These are phyloP conservation scores for Hypoxylon sp. DNA, from an alignment of 2,329 filamentous ascomycete species.

Conservation along the genomic window DNA sequence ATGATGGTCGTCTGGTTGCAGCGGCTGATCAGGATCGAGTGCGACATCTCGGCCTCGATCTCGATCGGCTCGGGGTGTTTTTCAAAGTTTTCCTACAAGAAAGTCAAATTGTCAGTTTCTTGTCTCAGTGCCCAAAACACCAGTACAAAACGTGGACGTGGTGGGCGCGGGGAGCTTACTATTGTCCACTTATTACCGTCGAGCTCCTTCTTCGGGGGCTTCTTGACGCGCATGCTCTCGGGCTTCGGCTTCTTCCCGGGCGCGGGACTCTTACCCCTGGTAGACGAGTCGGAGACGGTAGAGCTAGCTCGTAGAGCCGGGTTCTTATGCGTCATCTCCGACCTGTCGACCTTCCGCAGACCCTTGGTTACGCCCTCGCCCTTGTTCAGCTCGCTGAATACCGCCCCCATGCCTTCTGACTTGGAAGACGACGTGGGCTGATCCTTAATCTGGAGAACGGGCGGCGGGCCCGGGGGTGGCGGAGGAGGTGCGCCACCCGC, in stretches of 20 bases:
- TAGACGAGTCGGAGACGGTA: constrained; percentile 70
- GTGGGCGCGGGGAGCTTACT: constrained; percentile 48
- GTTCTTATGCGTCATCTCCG: constrained; percentile 99
- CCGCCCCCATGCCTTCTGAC: constrained; percentile 75
- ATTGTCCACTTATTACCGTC: constrained; percentile 95
- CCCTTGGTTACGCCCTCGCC: constrained; percentile 89
- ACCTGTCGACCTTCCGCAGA: constrained; percentile 92
- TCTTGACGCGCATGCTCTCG: constrained; percentile 85
- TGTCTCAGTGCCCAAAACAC: not conserved
- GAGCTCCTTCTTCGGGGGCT: constrained; percentile 81
- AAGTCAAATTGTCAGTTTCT: constrained; percentile 21
- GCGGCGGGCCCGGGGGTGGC: constrained; percentile 76
- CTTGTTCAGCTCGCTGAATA: constrained; percentile 92
- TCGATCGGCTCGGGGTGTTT: constrained; percentile 78
- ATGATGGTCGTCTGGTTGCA: constrained; percentile 93
- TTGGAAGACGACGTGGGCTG: constrained; percentile 59
- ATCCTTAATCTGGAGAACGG: constrained; percentile 70
- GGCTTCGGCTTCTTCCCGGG: constrained; percentile 90
- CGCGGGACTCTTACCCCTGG: constrained; percentile 83
- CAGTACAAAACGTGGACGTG: not conserved
- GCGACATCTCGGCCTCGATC: constrained; percentile 82
- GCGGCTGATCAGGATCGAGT: constrained; percentile 91
- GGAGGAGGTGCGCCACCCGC: constrained; percentile 73
- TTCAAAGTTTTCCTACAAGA: constrained; percentile 85
- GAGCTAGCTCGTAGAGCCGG: constrained; percentile 82